phyloP scores from a whole-genome alignment of 345 rosid genomes.

The Gossypium turneri region DNA sequence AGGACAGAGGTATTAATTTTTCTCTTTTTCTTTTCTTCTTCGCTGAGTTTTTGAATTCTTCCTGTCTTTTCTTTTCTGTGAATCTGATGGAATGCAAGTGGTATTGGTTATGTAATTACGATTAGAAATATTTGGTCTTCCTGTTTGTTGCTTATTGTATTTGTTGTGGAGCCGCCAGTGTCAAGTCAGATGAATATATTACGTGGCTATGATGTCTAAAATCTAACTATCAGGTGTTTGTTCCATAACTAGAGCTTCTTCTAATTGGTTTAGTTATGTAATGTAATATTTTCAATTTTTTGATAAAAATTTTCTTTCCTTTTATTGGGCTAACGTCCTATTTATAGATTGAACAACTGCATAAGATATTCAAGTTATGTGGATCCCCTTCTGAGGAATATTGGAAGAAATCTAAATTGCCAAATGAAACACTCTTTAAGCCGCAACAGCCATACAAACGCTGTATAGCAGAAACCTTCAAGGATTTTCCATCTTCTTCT shows the following conservation, averaged over 20 bases:
- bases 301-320: background rate
- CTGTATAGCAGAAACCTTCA: slow-evolving; percentile 62
- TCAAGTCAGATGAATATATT: background rate
- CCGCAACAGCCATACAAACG: slow-evolving; percentile 70
- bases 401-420: slow-evolving; percentile 78
- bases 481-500: slow-evolving; percentile 57
- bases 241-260: background rate
- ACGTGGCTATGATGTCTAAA: slow-evolving; percentile 3
- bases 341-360: slow-evolving; percentile 82
- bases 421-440: slow-evolving; percentile 73
- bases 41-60: background rate
- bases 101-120: background rate
- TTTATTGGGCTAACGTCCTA: slow-evolving; percentile 8
- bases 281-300: background rate
- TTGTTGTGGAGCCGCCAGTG: background rate
- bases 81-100: slow-evolving; percentile 3
- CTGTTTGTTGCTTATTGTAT: slow-evolving; percentile 7
- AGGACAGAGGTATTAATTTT: slow-evolving; percentile 64
- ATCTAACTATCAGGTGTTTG: background rate
- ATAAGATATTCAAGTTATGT: slow-evolving; percentile 83
- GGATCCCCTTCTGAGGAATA: slow-evolving; percentile 85
- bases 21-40: background rate
- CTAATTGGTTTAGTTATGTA: background rate
- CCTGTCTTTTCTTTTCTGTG: background rate
- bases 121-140: slow-evolving; percentile 2